A percentile compares a stretch with the other conserved stretches of the same genome.
phyloP scores from a whole-genome alignment of 345 rosid genomes.

The Laguncularia racemosa region DNA sequence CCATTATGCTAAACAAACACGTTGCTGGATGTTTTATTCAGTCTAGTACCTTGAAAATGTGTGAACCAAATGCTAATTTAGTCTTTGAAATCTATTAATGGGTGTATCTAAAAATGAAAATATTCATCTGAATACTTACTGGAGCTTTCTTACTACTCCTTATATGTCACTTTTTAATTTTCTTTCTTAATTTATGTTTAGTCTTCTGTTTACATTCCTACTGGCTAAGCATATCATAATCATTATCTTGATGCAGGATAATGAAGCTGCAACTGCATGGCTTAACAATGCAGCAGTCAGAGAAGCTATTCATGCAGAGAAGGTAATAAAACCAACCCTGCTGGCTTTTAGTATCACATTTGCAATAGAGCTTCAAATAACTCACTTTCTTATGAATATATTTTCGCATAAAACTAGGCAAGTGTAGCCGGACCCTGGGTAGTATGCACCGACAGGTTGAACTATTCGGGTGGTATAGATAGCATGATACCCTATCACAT shows the following conservation, averaged over 20 bases:
- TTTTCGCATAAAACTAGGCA: neutral
- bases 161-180: too few relatives aligned
- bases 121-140: too few relatives aligned
- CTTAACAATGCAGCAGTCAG: conserved; percentile 37
- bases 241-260: conserved; percentile 14
- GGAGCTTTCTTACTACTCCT: too few relatives aligned
- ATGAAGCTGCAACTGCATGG: conserved; percentile 38
- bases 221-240: neutral
- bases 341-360: neutral
- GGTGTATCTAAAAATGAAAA: too few relatives aligned
- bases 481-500: conserved; percentile 27
- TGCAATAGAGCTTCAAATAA: too few relatives aligned
- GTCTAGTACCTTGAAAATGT: too few relatives aligned
- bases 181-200: too few relatives aligned
- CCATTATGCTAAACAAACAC: too few relatives aligned
- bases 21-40: too few relatives aligned
- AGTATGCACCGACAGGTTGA: conserved; percentile 6
- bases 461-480: conserved; percentile 10
- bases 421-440: conserved; percentile 9
- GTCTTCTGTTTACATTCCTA: too few relatives aligned
- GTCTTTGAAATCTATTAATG: too few relatives aligned
- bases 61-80: too few relatives aligned
- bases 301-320: conserved; percentile 39
- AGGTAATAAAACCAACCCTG: conserved; percentile 12
- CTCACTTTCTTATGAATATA: neutral